Evolutionary conservation across 129 eudicot genomes (phyloP), one percentile per base, ranked within the genome.

Genomic region (Flaveria trinervia): DNA sequence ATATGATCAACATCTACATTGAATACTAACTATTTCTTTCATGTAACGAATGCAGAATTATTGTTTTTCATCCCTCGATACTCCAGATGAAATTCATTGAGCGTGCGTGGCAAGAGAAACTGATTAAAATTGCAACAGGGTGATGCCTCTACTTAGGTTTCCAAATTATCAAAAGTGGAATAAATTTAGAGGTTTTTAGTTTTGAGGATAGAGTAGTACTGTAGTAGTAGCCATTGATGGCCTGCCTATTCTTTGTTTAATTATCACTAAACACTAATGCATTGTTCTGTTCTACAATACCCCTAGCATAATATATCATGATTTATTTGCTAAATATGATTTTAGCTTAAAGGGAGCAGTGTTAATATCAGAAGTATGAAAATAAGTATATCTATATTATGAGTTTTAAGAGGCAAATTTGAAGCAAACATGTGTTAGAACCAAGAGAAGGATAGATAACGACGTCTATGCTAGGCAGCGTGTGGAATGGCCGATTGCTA

Each of bases 121-220:
- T 28, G 7, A 77, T 6, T 54, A 36, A 7, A 51, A 9, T 30
- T 46, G 56, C 33, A 75, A 43, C 28, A 56, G 20, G 22, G 22
- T 1, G 25, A 11, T 54, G 17, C 41, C 54, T 67, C 54, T 45
- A 33, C 5, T 26, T 4, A 39, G 2, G 18, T 54, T 43, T 52
- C 68, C 23, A 67, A 44, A 57, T 69, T 28, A 26, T 60, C 50
- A 28, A 39, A 44, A 45, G 36, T 70, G 17, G 25, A 70, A 78
- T 78, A 78, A 78, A 25, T 17, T 48, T 33, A 78, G 17, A 69
- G 70, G 23, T 17, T 28, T 69, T 57, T 30, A 70, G 50, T 13
- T 69, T 57, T 78, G 30, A 28, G 25, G 39, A 62, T 75, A 64
- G 52, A 49, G 41, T 17, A 55, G 48, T 44, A 10, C 10, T 44